Percentiles rank a stretch among this genome's conserved stretches.
These are phyloP conservation scores for Scleroderma bovista DNA, from an alignment of 768 basidiomycete genomes.

Conservation along the genomic window DNA sequence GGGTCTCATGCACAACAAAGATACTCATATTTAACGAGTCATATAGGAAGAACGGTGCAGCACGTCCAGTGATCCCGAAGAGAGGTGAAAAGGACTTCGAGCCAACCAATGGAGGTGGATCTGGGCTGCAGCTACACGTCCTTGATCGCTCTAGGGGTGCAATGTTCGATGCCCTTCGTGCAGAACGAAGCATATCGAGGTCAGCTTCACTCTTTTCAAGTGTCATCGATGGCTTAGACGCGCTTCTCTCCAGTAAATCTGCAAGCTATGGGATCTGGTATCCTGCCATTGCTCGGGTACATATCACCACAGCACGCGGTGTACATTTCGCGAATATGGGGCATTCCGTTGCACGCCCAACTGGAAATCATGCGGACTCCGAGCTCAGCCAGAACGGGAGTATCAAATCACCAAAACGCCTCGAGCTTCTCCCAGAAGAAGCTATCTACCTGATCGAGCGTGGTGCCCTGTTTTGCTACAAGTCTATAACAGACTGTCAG, in stretches of 20 bases:
- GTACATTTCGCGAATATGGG: conserved; percentile 80
- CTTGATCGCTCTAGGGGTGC: conserved; percentile 76
- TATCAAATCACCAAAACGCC: conserved; percentile 50
- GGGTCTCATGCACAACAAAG: conserved; percentile 13
- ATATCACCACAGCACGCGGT: conserved; percentile 74
- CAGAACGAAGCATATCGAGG: conserved; percentile 74
- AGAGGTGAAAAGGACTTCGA: conserved; percentile 98
- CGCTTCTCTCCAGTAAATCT: conserved; percentile 48
- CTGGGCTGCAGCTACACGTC: conserved; percentile 74
- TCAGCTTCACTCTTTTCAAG: conserved; percentile 26
- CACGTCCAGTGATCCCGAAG: conserved; percentile 80
- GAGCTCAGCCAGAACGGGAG: neutral
- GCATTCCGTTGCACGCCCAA: conserved; percentile 57
- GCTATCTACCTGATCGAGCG: conserved; percentile 90
- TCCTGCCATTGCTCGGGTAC: conserved; percentile 54
- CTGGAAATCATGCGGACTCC: no score
- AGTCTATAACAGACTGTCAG: conserved; percentile 33
- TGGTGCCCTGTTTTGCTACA: conserved; percentile 84
- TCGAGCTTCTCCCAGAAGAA: conserved; percentile 93
- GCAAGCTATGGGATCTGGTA: conserved; percentile 82
- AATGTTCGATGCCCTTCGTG: conserved; percentile 78
- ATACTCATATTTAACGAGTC: conserved; percentile 4
- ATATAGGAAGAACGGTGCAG: conserved; percentile 18
- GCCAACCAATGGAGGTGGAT: conserved; percentile 59
- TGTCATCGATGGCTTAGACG: neutral